These are phyloP conservation scores for Colletotrichum horii DNA, from an alignment of 2,329 filamentous ascomycete genomes.

Conservation along the genomic window DNA sequence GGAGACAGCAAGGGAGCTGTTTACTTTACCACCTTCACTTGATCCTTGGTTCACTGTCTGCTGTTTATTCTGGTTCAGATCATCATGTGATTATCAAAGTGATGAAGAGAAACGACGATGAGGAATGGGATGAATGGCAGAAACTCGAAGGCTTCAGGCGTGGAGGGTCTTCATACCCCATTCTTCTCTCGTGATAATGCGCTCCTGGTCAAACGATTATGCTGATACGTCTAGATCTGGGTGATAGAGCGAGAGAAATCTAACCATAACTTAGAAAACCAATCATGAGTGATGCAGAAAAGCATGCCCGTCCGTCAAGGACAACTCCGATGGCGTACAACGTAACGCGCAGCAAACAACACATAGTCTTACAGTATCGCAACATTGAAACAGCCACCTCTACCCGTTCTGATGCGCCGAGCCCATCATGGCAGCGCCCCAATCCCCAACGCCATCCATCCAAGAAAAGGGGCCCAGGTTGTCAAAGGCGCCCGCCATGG, in stretches of 20 bases:
- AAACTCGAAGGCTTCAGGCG: too few relatives aligned
- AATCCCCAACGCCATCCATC: background rate
- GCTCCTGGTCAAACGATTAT: background rate
- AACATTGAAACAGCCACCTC: background rate
- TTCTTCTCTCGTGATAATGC: background rate
- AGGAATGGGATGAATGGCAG: too few relatives aligned
- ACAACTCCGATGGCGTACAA: background rate
- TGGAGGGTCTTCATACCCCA: too few relatives aligned
- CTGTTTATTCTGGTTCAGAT: background rate
- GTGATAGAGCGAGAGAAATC: background rate
- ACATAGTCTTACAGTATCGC: background rate
- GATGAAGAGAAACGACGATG: too few relatives aligned
- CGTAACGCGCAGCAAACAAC: background rate
- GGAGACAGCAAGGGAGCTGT: background rate
- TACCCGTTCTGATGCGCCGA: background rate
- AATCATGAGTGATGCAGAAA: background rate
- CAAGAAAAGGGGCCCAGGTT: background rate
- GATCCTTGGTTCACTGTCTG: background rate
- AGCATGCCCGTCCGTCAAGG: background rate
- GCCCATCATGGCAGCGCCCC: background rate
- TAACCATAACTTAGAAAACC: background rate
- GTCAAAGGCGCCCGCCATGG: background rate
- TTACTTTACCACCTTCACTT: background rate
- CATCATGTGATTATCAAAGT: too few relatives aligned
- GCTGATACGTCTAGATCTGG: background rate